phyloP scores from a whole-genome alignment of 805 yeast genomes.

The Sugiyamaella qingdaonensis region DNA sequence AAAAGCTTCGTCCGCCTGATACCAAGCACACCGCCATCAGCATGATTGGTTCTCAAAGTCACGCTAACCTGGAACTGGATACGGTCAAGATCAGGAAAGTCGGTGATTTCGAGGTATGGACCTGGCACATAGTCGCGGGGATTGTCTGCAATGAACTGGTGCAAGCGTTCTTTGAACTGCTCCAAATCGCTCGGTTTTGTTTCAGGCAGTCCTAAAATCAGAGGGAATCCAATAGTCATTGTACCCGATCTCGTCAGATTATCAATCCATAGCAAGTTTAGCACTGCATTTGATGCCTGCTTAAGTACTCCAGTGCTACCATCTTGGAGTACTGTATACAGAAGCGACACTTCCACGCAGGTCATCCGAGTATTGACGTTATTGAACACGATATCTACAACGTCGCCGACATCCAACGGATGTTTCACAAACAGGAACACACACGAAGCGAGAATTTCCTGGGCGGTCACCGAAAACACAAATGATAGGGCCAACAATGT shows the following conservation, averaged over 20 bases:
- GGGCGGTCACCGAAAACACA: conserved; percentile 35
- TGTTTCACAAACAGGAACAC: conserved; percentile 40
- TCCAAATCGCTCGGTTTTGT: conserved; percentile 35
- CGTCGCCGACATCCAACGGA: conserved; percentile 40
- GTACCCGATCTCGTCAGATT: conserved; percentile 36
- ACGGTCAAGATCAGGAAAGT: conserved; percentile 34
- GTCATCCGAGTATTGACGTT: conserved; percentile 26
- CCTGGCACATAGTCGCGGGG: conserved; percentile 35
- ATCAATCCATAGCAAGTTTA: conserved; percentile 37
- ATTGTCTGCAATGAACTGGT: conserved; percentile 31
- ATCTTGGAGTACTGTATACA: conserved; percentile 34
- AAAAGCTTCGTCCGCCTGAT: conserved; percentile 29
- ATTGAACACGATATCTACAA: conserved; percentile 29
- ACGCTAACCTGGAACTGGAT: conserved; percentile 28
- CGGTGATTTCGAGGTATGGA: conserved; percentile 31
- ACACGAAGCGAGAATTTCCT: conserved; percentile 38
- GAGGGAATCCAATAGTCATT: conserved; percentile 23
- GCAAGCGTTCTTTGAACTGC: conserved; percentile 27
- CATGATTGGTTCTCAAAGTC: conserved; percentile 30
- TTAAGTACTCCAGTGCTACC: conserved; percentile 27
- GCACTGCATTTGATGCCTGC: conserved; percentile 37
- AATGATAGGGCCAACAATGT: conserved; percentile 38
- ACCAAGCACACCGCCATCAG: conserved; percentile 30
- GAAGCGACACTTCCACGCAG: conserved; percentile 33
- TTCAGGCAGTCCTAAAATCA: conserved; percentile 35